These are phyloP conservation scores for Calamus simplicifolius DNA, from an alignment of 176 grass and related monocot genomes.

Conservation along the genomic window DNA sequence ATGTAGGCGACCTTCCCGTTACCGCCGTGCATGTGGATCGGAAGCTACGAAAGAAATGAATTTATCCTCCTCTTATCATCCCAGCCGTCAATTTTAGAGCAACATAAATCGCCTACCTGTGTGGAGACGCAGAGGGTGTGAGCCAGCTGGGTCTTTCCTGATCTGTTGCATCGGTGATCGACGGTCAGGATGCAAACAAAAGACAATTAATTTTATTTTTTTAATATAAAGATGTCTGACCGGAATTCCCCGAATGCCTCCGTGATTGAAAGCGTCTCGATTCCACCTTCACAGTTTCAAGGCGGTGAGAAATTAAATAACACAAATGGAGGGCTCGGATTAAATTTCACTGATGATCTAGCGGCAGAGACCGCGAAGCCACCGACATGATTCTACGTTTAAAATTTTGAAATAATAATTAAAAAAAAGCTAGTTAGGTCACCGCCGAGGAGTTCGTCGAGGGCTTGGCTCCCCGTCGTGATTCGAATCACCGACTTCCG, in stretches of 20 bases:
- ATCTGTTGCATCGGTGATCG: conserved; percentile 25
- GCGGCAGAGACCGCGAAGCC: no score
- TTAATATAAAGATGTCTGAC: conserved; percentile 24
- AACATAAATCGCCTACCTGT: conserved; percentile 23
- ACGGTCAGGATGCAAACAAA: no score
- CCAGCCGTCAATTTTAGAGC: no score
- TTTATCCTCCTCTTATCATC: neutral
- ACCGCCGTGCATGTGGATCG: conserved; percentile 75
- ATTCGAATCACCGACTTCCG: conserved; percentile 68
- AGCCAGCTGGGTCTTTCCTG: conserved; percentile 84
- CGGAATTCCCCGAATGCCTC: conserved; percentile 93
- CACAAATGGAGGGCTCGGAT: no score
- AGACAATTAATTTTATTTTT: no score
- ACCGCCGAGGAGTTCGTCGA: conserved; percentile 88
- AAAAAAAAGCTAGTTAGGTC: neutral
- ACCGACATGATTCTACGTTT: no score
- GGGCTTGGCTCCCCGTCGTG: conserved; percentile 77
- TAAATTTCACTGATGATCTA: no score
- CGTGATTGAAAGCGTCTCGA: conserved; percentile 89
- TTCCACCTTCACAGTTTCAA: conserved; percentile 58
- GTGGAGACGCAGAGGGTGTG: conserved; percentile 75
- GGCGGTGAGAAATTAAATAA: neutral
- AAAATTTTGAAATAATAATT: no score
- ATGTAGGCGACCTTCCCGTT: conserved; percentile 87
- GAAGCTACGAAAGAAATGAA: conserved; percentile 42